Base-by-base conservation (phyloP, 202 grass and related monocot species). In the Digitaria exilis region DNA sequence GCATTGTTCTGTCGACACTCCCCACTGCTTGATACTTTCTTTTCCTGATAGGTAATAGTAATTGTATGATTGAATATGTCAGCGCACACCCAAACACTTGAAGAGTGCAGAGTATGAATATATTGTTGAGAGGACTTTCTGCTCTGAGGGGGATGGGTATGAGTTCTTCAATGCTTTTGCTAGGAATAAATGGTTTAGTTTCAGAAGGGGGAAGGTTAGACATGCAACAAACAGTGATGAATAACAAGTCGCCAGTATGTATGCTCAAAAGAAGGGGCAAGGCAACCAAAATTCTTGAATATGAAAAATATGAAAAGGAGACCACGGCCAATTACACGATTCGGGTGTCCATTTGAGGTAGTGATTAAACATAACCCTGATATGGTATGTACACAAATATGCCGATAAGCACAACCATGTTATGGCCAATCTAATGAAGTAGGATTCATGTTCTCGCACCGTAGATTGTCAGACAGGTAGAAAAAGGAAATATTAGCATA, bases 121-220 rank as follows among this genome's bases (percentile, higher is more conserved):
- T 10, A 62, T 62, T 4, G 4, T 62, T 5, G 26, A 62, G 28
- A 69, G 2, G 65, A 69, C 21, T 2, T 69, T 69, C 12, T 9
- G 2, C 25, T 69, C 9, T 24, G 65, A 69, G n/a, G 39, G 44
- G 24, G 10, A 69, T 8, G 65, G n/a, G 4, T 69, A 67, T 69
- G 37, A 69, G 35, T 69, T 69, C 13, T 69, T 69, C 37, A 69
- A 69, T 68, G 21, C 37, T 68, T 68, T 68, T 68, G 65, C 65
- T 3, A 68, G 3, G 37, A 68, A 43, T 68, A 68, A 68, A 24
- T 35, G 65, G 9, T 68, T 68, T 44, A 68, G 65, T 68, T 15
- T 68, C 24, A 43, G 35, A 2, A 68, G 44, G 21, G 37, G 65
- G 9, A 68, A 68, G 4, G 21, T 68, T 29, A 62, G 1, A 59